Percentiles rank a stretch among this genome's conserved stretches.
Conservation (phyloP, 192 early-diverging fungal genomes). For the Coemansia sp. region DNA sequence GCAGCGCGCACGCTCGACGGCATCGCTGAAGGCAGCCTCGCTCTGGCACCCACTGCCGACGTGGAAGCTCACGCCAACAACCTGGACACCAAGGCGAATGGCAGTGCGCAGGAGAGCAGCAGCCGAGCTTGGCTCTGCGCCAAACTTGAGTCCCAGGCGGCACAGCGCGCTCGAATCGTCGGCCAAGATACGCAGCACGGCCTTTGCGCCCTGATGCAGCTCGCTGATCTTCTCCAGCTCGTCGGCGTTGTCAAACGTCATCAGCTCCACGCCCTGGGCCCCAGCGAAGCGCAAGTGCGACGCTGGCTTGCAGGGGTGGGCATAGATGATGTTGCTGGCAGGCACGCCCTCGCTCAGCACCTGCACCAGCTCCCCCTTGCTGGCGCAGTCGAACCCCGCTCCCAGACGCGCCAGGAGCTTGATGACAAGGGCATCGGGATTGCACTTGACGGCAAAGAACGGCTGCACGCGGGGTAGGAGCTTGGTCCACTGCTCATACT, state of each 20-base stretch:
- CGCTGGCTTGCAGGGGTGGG: constrained; percentile 99
- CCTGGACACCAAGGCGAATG: constrained; percentile 73
- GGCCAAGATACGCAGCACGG: constrained; percentile 91
- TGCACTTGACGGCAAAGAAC: constrained; percentile 97
- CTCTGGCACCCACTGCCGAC: constrained; percentile 95
- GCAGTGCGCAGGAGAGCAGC: constrained; percentile 70
- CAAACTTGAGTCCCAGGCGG: constrained; percentile 96
- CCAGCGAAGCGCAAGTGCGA: constrained; percentile 89
- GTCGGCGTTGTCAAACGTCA: constrained; percentile 99
- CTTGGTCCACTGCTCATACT: constrained; percentile 78
- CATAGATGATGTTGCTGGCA: constrained; percentile 80
- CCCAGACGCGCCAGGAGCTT: constrained; percentile 78
- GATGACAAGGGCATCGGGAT: constrained; percentile 85
- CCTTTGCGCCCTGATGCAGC: constrained; percentile 75
- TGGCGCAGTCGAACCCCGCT: constrained; percentile 97
- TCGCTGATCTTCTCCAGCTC: constrained; percentile 92
- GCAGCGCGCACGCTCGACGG: constrained; percentile 75
- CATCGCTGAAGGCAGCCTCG: constrained; percentile 84
- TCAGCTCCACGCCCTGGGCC: constrained; percentile 73
- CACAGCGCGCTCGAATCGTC: constrained; percentile 93
- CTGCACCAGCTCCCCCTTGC: constrained; percentile 85
- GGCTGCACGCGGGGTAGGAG: constrained; percentile 92
- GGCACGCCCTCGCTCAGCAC: constrained; percentile 70
- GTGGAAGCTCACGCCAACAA: constrained; percentile 95
- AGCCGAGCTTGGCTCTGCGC: constrained; percentile 74